A percentile compares a stretch with the other conserved stretches of the same genome.
Evolutionary conservation across 208 protist species (phyloP).

Genomic region (Acanthamoeba quina): DNA sequence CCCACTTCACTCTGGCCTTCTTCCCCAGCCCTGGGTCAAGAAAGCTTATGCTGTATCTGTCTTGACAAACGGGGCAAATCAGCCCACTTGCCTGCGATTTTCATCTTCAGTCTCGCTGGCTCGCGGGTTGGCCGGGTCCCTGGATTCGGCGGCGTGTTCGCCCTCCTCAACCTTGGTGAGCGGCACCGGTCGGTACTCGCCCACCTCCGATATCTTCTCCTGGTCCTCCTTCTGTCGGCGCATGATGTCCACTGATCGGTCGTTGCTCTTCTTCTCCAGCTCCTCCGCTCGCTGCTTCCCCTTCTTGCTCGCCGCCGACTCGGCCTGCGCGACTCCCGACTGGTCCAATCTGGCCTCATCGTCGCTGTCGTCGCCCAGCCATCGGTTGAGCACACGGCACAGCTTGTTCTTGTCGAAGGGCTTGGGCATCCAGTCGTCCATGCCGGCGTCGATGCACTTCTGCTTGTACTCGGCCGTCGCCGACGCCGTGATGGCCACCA

Average conservation of each 20-base stretch:
- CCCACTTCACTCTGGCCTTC: too few species aligned
- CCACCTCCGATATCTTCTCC: background rate
- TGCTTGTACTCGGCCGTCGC: slow-evolving; percentile 35
- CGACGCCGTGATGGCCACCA: slow-evolving; percentile 53
- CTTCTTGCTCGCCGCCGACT: background rate
- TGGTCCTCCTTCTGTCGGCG: background rate
- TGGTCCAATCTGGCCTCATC: background rate
- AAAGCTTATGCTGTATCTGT: too few species aligned
- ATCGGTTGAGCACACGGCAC: slow-evolving; percentile 20
- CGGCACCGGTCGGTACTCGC: background rate
- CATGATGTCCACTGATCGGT: background rate
- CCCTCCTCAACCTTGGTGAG: background rate
- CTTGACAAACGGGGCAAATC: too few species aligned
- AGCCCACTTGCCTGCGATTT: too few species aligned
- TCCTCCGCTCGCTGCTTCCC: background rate
- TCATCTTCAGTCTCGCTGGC: too few species aligned
- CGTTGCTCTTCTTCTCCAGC: background rate
- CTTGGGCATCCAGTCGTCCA: slow-evolving; percentile 69
- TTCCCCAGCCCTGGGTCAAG: too few species aligned
- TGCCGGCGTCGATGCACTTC: slow-evolving; percentile 61
- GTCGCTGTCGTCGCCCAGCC: background rate
- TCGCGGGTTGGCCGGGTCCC: too few species aligned
- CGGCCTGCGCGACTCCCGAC: background rate
- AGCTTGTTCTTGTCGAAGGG: slow-evolving; percentile 64
- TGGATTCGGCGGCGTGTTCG: too few species aligned